Base-by-base conservation (phyloP, 768 basidiomycete genomes). In the Naganishia vaughanmartiniae region DNA sequence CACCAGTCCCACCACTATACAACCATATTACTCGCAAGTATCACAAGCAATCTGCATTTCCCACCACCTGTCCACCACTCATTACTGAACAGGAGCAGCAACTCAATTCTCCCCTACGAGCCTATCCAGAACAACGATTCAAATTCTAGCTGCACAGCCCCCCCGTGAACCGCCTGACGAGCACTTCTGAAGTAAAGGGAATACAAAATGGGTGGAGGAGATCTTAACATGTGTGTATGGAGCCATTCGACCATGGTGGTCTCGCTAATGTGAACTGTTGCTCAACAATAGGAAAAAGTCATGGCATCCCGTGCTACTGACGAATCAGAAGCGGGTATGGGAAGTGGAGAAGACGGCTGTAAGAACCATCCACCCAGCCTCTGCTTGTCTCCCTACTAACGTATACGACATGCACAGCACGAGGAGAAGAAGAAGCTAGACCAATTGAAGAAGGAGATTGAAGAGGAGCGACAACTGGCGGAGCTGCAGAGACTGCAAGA, bases 311-410 rank as follows among this genome's bases (percentile, higher is more conserved):
- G 89, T 93, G 86, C 90, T 95, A 83, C 83, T 96, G 82, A 93
- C 92, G 81, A 95, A 95, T 83, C 95, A 97, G 89, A 92, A 95
- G 88, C 88, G 91, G 87, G 96, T 98, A 77, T 98, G 96, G 95
- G 86, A 97, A 68, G 91, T 95, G 82, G 96, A 99, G 83, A 93
- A 95, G 87, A 90, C 91, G 79, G 93, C 93, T 66, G 92, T 92
- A 79, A 76, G 90, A 15, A 51, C 48, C 24, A n/a, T 85, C 58
- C 33, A 34, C 30, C 54, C 19, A 5, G 69, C 57, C n/a, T 51
- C 15, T 1, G 19, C 26, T 51, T 48, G 14, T 36, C 11, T 54
- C 39, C n/a, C 21, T 19, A 74, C 69, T 34, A 17, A 30, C 57
- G n/a, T 53, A 70, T 51, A 36, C 36, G 42, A 33, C 26, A 10